These are phyloP conservation scores for Fusarium palustre DNA, from an alignment of 2,329 filamentous ascomycete species.

Conservation along the genomic window DNA sequence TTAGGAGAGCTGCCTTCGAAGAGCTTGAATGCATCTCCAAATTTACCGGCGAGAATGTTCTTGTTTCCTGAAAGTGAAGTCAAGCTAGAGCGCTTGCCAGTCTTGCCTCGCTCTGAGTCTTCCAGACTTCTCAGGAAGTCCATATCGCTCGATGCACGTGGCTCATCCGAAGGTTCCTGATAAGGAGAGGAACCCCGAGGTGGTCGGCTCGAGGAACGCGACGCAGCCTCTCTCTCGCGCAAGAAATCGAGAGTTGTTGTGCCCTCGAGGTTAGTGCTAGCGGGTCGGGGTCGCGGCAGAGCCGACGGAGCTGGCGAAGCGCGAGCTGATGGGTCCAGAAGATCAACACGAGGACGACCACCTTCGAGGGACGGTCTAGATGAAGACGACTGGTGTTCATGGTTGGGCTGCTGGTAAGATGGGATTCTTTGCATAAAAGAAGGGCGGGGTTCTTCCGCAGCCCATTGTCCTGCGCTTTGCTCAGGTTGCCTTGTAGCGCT, in stretches of 20 bases:
- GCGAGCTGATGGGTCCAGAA: conserved; percentile 41
- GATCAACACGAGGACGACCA: conserved; percentile 44
- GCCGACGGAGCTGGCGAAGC: conserved; percentile 53
- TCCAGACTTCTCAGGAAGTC: conserved; percentile 86
- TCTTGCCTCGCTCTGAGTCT: conserved; percentile 63
- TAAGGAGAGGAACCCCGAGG: conserved; percentile 56
- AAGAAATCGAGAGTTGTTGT: conserved; percentile 79
- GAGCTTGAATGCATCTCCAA: conserved; percentile 92
- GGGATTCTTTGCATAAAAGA: conserved; percentile 37
- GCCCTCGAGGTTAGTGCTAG: conserved; percentile 85
- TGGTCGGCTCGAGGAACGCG: conserved; percentile 53
- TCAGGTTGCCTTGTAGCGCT: conserved; percentile 48
- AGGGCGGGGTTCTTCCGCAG: conserved; percentile 38
- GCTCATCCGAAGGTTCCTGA: conserved; percentile 52
- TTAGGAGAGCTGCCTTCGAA: conserved; percentile 74
- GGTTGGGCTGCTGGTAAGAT: conserved; percentile 45
- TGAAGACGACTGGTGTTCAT: conserved; percentile 45
- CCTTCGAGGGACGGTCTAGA: conserved; percentile 47
- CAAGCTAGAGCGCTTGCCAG: conserved; percentile 78
- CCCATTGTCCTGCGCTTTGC: conserved; percentile 24
- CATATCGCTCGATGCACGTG: conserved; percentile 73
- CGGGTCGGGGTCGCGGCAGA: conserved; percentile 72
- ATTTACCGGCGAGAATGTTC: conserved; percentile 85
- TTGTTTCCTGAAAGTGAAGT: conserved; percentile 80
- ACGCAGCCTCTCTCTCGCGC: conserved; percentile 76